Conservation (phyloP, 1,284 basidiomycete genomes). For the Moesziomyces antarcticus region DNA sequence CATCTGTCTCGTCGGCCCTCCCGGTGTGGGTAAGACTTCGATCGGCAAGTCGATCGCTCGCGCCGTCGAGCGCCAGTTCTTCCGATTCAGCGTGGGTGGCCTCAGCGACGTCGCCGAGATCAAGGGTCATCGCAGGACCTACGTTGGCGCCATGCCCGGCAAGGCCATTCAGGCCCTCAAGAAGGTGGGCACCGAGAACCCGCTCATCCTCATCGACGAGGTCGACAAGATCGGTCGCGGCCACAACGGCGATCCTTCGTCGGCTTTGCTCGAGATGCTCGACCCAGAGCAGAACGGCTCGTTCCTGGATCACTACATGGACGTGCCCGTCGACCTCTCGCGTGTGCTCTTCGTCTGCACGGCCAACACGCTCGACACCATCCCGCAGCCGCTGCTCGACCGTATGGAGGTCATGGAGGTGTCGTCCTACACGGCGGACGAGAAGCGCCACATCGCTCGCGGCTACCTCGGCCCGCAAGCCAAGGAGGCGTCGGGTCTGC, state of each 20-base stretch:
- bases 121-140: slow-evolving; percentile 96
- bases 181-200: slow-evolving; percentile 96
- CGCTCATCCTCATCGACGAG: slow-evolving; percentile 90
- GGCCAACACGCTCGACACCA: slow-evolving; percentile 79
- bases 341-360: slow-evolving; percentile 98
- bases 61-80: slow-evolving; percentile 86
- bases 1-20: slow-evolving; percentile 93
- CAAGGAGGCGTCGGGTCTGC: slow-evolving; percentile 86
- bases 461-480: slow-evolving; percentile 94
- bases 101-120: slow-evolving; percentile 98
- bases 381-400: slow-evolving; percentile 94
- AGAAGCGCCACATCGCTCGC: slow-evolving; percentile 92
- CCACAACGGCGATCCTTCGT: slow-evolving; percentile 93
- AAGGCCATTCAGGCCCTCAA: slow-evolving; percentile 98
- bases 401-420: slow-evolving; percentile 93
- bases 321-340: slow-evolving; percentile 95
- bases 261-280: slow-evolving; percentile 94
- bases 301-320: slow-evolving; percentile 97
- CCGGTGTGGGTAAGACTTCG: slow-evolving; percentile 94
- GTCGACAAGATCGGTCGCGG: slow-evolving; percentile 98
- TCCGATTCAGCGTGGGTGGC: slow-evolving; percentile 96
- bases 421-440: slow-evolving; percentile 85
- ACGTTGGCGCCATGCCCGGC: slow-evolving; percentile 88
- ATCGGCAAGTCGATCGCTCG: slow-evolving; percentile 88
- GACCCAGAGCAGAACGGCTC: slow-evolving; percentile 97